Base-by-base conservation (phyloP, 2,329 filamentous ascomycete genomes). In the Cadophora sp. region DNA sequence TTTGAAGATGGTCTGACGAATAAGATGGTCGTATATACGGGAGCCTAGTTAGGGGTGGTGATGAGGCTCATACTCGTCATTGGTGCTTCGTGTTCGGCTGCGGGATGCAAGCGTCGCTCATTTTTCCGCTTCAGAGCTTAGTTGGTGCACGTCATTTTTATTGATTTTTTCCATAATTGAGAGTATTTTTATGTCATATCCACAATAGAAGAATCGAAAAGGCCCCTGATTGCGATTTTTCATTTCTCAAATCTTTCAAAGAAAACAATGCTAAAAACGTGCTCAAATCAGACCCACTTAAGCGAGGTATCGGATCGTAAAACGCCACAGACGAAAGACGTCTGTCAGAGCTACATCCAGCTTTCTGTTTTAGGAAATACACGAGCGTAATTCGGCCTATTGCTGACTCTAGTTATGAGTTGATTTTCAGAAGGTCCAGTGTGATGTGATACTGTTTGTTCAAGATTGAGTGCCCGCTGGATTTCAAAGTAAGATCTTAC, bases 1-100 rank as follows among this genome's bases (percentile, higher is more conserved):
- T 58, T 58, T 58, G 53, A 43, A 58, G 33, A 4, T 14, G n/a
- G 20, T 58, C 9, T 16, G 53, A 20, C 53, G 33, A 58, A 58
- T 58, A 33, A 58, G 36, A 39, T 2, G 3, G 3, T 1, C 1
- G n/a, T 24, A 22, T 41, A 41, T 58, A 58, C 53, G 53, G 53
- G n/a, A 58, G 51, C 30, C n/a, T n/a, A 20, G n/a, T 11, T 16
- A 22, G 14, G 18, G 51, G n/a, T 16, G n/a, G 20, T 58, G 13
- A 9, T 39, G 53, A 43, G 33, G n/a, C 30, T 58, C 18, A 51
- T 56, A 1, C 20, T 13, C n/a, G n/a, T n/a, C n/a, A 30, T 39
- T 43, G 6, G n/a, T 24, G 18, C 1, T 39, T 16, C 33, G 30
- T 11, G n/a, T 39, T 39, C 48, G 48, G 16, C 16, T 51, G 24